Conservation (phyloP, 495 filamentous ascomycete species). For the Aspergillus wentii region DNA sequence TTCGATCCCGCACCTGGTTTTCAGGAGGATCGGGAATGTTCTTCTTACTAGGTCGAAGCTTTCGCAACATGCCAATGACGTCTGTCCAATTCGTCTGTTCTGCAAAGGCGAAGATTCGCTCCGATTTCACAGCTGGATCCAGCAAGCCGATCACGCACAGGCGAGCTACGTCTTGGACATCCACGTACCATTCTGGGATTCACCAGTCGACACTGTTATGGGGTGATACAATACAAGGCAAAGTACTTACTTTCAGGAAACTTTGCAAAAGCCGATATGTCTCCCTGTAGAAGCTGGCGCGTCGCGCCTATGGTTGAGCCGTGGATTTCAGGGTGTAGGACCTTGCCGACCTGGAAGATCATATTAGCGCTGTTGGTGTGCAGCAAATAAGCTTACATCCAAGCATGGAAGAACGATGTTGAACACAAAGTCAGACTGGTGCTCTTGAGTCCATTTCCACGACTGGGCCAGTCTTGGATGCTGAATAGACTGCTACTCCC, state of each 20-base stretch:
- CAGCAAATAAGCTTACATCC: slow-evolving; percentile 20
- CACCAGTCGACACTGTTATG: background rate
- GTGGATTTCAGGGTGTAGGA: slow-evolving; percentile 20
- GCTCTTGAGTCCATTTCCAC: slow-evolving; percentile 48
- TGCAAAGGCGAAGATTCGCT: slow-evolving; percentile 37
- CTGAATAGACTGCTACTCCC: slow-evolving; percentile 43
- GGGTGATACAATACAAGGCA: background rate
- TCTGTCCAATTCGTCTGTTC: slow-evolving; percentile 14
- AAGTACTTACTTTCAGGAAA: slow-evolving; percentile 18
- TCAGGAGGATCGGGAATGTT: slow-evolving; percentile 6
- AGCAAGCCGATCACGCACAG: slow-evolving; percentile 46
- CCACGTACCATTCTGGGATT: slow-evolving; percentile 33
- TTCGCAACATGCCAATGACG: slow-evolving; percentile 7
- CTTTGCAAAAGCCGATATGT: slow-evolving; percentile 6
- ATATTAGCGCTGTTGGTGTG: background rate
- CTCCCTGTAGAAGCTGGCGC: slow-evolving; percentile 18
- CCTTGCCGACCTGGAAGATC: slow-evolving; percentile 17
- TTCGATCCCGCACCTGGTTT: slow-evolving; percentile 4
- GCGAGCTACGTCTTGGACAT: slow-evolving; percentile 45
- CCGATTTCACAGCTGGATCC: slow-evolving; percentile 28
- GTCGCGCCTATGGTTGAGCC: slow-evolving; percentile 18
- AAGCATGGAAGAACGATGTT: slow-evolving; percentile 46
- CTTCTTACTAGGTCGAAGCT: slow-evolving; percentile 13
- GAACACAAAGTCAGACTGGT: slow-evolving; percentile 43
- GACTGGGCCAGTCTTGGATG: slow-evolving; percentile 47